Conservation (phyloP, 176 grass and related monocot genomes). For the Luzula sylvatica region DNA sequence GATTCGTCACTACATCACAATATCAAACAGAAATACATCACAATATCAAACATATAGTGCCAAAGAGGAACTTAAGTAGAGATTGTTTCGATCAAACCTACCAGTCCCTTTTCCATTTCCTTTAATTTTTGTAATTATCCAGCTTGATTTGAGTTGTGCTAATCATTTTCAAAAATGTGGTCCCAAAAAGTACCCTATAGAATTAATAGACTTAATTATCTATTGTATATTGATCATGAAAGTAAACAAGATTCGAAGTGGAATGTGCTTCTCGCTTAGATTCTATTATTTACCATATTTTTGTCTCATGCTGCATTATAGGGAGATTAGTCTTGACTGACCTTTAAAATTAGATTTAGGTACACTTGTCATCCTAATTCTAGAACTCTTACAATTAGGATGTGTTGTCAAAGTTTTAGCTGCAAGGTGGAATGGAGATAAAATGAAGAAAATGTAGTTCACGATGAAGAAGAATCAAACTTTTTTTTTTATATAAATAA, state of each 20-base stretch:
- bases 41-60: neutral
- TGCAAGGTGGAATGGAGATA: too few species aligned
- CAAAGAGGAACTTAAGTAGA: conserved; percentile 5
- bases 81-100: conserved; percentile 7
- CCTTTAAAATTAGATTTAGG: neutral
- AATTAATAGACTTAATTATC: conserved; percentile 9
- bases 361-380: too few species aligned
- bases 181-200: conserved; percentile 1
- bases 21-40: neutral
- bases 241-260: conserved; percentile 8
- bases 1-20: too few species aligned
- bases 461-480: too few species aligned
- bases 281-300: conserved; percentile 4
- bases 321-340: neutral
- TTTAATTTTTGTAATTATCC: conserved; percentile 5
- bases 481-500: too few species aligned
- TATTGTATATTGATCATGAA: conserved; percentile 2
- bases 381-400: too few species aligned
- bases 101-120: neutral
- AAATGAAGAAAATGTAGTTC: too few species aligned
- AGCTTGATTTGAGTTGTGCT: neutral
- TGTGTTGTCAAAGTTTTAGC: too few species aligned
- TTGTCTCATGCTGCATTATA: conserved; percentile 11
- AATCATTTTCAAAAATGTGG: conserved; percentile 11
- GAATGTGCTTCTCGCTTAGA: conserved; percentile 7